Percentiles rank a stretch among this genome's conserved stretches.
Evolutionary conservation across 495 filamentous ascomycete species (phyloP).

Genomic region (Hypomontagnella submonticulosa): DNA sequence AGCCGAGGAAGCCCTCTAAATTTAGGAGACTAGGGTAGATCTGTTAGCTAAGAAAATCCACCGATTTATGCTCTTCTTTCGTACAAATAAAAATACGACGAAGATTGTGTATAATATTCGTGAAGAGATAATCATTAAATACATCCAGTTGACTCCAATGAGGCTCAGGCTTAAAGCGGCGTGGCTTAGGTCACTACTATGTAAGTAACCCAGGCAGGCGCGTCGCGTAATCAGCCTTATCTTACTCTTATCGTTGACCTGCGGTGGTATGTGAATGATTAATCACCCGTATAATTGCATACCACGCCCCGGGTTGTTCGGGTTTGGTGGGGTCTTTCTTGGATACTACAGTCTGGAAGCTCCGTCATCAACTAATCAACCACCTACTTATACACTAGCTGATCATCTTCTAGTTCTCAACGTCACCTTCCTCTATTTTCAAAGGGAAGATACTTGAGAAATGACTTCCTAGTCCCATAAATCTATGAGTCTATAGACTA

Average conservation of each 20-base stretch:
- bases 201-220: conserved; percentile 12
- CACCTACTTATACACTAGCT: neutral
- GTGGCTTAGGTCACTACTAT: neutral
- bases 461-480: conserved; percentile 7
- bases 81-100: too few species aligned
- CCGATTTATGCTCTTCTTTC: too few species aligned
- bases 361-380: conserved; percentile 27
- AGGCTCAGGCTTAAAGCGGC: too few species aligned
- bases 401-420: neutral
- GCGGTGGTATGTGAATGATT: neutral
- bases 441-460: conserved; percentile 7
- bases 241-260: too few species aligned
- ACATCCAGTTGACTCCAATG: too few species aligned
- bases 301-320: neutral
- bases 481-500: conserved; percentile 23
- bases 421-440: neutral
- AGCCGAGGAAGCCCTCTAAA: too few species aligned
- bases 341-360: neutral
- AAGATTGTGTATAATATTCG: too few species aligned
- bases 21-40: too few species aligned
- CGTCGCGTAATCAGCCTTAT: conserved; percentile 14
- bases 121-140: too few species aligned
- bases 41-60: too few species aligned
- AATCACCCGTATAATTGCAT: conserved; percentile 4
- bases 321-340: neutral